Conservation (phyloP, 371 early-diverging fungal genomes). For the Chytridium lagenaria region DNA sequence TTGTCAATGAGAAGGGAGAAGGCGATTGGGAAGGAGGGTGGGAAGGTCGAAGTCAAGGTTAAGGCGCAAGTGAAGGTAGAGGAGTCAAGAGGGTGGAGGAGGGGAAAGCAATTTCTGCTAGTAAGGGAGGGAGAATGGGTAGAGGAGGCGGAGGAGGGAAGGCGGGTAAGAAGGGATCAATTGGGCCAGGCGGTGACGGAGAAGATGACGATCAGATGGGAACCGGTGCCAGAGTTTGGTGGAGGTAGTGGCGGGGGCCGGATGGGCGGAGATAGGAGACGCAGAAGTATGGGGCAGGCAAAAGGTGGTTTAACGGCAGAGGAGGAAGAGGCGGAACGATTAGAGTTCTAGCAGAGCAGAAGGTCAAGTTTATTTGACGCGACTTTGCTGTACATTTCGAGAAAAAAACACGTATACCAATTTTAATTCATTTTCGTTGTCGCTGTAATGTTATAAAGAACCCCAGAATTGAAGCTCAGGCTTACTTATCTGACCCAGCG, state of each 20-base stretch:
- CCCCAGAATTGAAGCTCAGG: no score
- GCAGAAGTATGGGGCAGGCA: not conserved
- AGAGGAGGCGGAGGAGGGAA: no score
- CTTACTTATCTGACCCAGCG: no score
- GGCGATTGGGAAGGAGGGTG: not conserved
- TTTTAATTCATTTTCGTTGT: no score
- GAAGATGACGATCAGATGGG: not conserved
- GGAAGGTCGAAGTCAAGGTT: not conserved
- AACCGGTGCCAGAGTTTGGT: not conserved
- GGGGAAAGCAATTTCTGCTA: no score
- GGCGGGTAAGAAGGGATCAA: no score
- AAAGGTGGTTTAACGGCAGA: not conserved
- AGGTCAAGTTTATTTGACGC: slow-evolving; percentile 1
- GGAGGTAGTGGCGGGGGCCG: no score
- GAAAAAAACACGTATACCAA: not conserved
- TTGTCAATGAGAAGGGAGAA: not conserved
- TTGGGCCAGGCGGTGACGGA: no score
- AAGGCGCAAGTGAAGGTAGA: not conserved
- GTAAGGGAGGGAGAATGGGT: no score
- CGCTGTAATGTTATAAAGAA: no score
- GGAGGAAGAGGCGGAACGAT: not conserved
- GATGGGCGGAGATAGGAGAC: not conserved
- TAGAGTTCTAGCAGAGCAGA: not conserved
- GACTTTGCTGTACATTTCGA: not conserved
- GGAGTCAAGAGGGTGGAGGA: no score